These are phyloP conservation scores for Bacidia rubella DNA, from an alignment of 495 filamentous ascomycete species.

Conservation along the genomic window DNA sequence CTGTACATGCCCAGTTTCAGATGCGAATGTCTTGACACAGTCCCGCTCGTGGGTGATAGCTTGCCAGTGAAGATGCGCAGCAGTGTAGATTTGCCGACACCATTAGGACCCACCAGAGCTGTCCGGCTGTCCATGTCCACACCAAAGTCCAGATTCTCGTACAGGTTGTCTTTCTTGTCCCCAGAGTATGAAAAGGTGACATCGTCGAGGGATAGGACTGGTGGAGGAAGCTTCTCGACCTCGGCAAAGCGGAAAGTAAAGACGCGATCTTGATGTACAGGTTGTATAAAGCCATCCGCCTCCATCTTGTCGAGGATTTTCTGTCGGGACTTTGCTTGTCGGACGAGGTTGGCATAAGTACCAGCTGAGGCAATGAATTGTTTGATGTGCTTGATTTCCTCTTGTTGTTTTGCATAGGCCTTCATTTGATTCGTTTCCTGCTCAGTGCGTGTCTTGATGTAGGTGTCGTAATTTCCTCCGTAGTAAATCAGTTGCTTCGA, in stretches of 20 bases:
- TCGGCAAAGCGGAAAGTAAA: slow-evolving; percentile 99
- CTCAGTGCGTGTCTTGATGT: slow-evolving; percentile 86
- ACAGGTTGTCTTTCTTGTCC: slow-evolving; percentile 75
- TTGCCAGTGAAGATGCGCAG: slow-evolving; percentile 96
- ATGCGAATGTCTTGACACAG: slow-evolving; percentile 84
- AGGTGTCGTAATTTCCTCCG: slow-evolving; percentile 99
- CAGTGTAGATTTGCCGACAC: slow-evolving; percentile 98
- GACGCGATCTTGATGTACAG: slow-evolving; percentile 69
- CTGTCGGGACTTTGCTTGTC: slow-evolving; percentile 96
- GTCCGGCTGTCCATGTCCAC: slow-evolving; percentile 99
- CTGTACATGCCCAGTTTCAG: slow-evolving; percentile 96
- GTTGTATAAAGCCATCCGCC: slow-evolving; percentile 94
- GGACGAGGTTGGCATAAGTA: slow-evolving; percentile 98
- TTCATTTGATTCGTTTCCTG: slow-evolving; percentile 98
- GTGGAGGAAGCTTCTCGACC: slow-evolving; percentile 94
- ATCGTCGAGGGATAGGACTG: slow-evolving; percentile 89
- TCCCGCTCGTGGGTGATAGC: slow-evolving; percentile 69
- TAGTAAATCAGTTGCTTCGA: slow-evolving; percentile 87
- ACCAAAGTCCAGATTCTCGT: slow-evolving; percentile 92
- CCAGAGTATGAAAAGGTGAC: slow-evolving; percentile 98
- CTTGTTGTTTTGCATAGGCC: slow-evolving; percentile 97
- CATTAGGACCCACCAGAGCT: slow-evolving; percentile 93
- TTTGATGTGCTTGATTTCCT: slow-evolving; percentile 99
- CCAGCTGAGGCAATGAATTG: slow-evolving; percentile 99
- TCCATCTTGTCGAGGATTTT: slow-evolving; percentile 99